Conservation (phyloP, 768 basidiomycete species). For the Cystobasidium ongulense region DNA sequence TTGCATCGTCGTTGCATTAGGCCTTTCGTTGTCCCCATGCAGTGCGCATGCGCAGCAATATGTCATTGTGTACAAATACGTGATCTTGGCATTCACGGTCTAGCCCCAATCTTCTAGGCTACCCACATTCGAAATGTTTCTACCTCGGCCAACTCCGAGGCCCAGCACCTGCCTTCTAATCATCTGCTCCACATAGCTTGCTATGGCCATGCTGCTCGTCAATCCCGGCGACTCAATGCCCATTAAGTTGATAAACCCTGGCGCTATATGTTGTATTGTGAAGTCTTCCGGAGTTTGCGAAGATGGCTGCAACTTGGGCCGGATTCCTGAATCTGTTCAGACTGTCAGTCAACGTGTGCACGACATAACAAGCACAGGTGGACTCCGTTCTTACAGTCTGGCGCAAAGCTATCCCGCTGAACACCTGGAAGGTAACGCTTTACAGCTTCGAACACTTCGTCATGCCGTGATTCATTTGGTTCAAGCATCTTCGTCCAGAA, state of each 20-base stretch:
- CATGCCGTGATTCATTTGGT: constrained; percentile 55
- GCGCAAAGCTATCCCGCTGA: constrained; percentile 55
- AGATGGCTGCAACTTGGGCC: constrained; percentile 72
- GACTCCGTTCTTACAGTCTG: constrained; percentile 65
- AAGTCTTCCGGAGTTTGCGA: constrained; percentile 65
- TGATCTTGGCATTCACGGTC: background rate
- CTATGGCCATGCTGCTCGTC: constrained; percentile 77
- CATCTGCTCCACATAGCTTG: constrained; percentile 57
- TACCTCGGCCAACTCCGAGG: constrained; percentile 23
- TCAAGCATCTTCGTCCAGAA: constrained; percentile 67
- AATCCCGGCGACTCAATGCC: constrained; percentile 91
- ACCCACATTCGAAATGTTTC: constrained; percentile 12
- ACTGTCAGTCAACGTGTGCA: background rate
- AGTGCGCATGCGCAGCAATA: background rate
- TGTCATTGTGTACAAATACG: background rate
- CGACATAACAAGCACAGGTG: too few relatives aligned
- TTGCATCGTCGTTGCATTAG: constrained; percentile 1
- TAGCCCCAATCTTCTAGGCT: constrained; percentile 13
- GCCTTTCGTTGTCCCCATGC: background rate
- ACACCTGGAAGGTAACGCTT: constrained; percentile 64
- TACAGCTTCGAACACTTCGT: constrained; percentile 65
- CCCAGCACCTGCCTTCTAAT: constrained; percentile 35
- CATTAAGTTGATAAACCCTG: constrained; percentile 64
- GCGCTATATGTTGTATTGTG: constrained; percentile 38
- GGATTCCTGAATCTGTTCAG: constrained; percentile 44